Conservation (phyloP, 305 asterid genomes). For the Fraxinus platypoda region DNA sequence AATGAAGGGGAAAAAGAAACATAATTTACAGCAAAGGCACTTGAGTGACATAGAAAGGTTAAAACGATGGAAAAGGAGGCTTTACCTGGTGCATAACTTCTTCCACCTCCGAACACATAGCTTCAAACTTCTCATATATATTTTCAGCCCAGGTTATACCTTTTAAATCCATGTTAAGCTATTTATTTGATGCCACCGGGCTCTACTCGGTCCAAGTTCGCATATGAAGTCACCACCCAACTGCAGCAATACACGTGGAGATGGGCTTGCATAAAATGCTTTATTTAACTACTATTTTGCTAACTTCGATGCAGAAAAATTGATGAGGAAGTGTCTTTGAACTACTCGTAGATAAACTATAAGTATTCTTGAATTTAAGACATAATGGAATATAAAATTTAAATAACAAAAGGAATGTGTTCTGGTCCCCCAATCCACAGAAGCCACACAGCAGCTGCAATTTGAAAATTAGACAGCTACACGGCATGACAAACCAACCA, state of each 20-base stretch:
- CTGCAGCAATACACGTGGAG: constrained; percentile 28
- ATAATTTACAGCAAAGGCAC: neutral
- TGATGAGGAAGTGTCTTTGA: neutral
- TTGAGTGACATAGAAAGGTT: neutral
- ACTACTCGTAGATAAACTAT: neutral
- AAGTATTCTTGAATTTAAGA: neutral
- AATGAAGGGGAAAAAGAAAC: neutral
- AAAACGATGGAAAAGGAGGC: constrained; percentile 3
- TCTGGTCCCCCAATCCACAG: neutral
- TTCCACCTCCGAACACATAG: constrained; percentile 82
- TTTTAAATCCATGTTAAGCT: constrained; percentile 57
- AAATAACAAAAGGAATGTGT: neutral
- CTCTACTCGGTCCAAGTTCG: constrained; percentile 14
- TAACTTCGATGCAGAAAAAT: neutral
- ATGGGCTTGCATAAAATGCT: neutral
- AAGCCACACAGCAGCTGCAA: neutral
- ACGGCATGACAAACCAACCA: neutral
- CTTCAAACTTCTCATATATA: constrained; percentile 67
- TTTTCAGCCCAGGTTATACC: constrained; percentile 79
- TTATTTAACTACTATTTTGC: neutral
- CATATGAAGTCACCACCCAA: constrained; percentile 17
- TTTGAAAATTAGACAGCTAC: neutral
- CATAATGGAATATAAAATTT: neutral
- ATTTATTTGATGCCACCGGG: constrained; percentile 20
- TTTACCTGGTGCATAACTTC: constrained; percentile 77